phyloP scores from a whole-genome alignment of 2,329 filamentous ascomycete species.

The Trichoderma sp. region DNA sequence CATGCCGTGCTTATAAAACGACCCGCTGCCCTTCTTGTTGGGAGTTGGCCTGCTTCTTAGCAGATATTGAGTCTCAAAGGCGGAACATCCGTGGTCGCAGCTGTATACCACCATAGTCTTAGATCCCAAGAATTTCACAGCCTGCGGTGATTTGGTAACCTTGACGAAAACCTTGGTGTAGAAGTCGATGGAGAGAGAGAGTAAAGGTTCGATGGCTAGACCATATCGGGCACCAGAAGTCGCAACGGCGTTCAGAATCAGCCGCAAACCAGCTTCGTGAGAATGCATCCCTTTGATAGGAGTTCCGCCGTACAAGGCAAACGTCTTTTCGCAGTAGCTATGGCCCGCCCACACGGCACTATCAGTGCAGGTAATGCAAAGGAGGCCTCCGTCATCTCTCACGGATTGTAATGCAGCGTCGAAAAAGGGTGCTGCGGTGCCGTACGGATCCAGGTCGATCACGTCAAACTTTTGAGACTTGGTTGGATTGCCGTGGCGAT shows the following conservation, averaged over 20 bases:
- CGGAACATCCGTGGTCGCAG: conserved; percentile 87
- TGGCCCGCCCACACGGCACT: conserved; percentile 92
- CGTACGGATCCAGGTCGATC: conserved; percentile 95
- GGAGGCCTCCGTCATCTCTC: conserved; percentile 76
- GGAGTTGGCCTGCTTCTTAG: conserved; percentile 63
- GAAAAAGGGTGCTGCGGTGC: conserved; percentile 86
- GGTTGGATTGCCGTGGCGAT: conserved; percentile 38
- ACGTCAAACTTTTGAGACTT: conserved; percentile 71
- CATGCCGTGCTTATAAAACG: conserved; percentile 75
- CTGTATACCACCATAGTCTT: conserved; percentile 93
- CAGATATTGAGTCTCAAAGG: conserved; percentile 80
- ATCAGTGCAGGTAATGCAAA: conserved; percentile 96
- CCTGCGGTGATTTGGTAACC: conserved; percentile 72
- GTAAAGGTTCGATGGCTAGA: conserved; percentile 80
- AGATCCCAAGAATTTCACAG: conserved; percentile 85
- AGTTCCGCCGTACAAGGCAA: conserved; percentile 85
- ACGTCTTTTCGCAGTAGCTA: conserved; percentile 92
- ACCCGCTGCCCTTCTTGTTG: conserved; percentile 67
- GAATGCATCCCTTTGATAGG: conserved; percentile 81
- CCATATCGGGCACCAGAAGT: conserved; percentile 81
- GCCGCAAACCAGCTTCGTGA: conserved; percentile 83
- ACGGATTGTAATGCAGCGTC: conserved; percentile 86
- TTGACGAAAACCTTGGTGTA: conserved; percentile 88
- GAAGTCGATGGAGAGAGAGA: conserved; percentile 94
- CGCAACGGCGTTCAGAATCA: conserved; percentile 81